Base-by-base conservation (phyloP, 306 rosid species). In the Rosa persica region DNA sequence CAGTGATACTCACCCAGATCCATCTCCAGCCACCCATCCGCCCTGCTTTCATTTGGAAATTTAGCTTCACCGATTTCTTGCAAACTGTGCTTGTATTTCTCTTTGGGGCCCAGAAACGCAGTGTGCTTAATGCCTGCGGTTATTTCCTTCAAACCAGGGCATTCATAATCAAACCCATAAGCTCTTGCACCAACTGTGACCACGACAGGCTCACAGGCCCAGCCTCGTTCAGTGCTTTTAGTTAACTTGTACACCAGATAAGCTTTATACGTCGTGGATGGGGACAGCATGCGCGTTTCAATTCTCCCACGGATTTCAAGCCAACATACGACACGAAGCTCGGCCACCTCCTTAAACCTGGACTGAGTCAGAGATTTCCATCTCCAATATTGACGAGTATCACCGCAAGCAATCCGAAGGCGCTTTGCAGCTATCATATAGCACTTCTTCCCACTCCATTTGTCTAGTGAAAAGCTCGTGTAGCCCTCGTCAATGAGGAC, bases 341-440 rank as follows among this genome's bases (percentile, higher is more conserved):
- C 88, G 0, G 92, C 92, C 38, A 81, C 87, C 80, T 86, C 92
- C n/a, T 44, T 48, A 76, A 90, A 87, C 97, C 94, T 87, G 30
- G 87, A 25, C 0, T 74, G 82, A 8, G 88, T 78, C 8, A 65
- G 13, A 52, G 78, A 39, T 75, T 71, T 60, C 93, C 95, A 86
- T 38, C 66, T 51, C 97, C 95, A 92, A 49, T 90, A 87, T 4
- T 48, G 42, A 6, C 86, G 86, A 75, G 85, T 70, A 5, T 86
- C 84, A 57, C 81, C 89, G 93, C 95, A 87, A 30, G 76, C 80
- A 46, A 90, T 92, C 11, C 0, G 23, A 57, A 92, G 89, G 8
- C 57, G n/a, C 57, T 51, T 51, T 51, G 57, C 57, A 51, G n/a
- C 22, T 51, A 51, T 51, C 58, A 52, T 52, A 2, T 52, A 52